Conservation (phyloP, 208 protist genomes). For the Angomonas ambiguus region DNA sequence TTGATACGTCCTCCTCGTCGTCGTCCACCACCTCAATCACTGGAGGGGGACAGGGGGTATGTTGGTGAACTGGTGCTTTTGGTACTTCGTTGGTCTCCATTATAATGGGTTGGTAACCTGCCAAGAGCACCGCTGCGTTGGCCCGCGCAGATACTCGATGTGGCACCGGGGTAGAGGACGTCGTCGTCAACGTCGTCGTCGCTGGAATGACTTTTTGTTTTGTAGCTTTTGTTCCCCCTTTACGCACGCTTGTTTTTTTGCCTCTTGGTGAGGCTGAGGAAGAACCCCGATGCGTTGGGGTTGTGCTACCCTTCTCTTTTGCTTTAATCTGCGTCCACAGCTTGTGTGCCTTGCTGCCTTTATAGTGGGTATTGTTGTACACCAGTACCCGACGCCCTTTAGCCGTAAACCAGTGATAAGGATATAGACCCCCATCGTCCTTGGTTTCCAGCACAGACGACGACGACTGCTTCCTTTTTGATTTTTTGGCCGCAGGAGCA, state of each 20-base stretch:
- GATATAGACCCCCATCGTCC: conserved; percentile 32
- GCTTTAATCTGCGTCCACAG: conserved; percentile 61
- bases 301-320: not conserved
- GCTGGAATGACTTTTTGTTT: not conserved
- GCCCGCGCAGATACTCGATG: not conserved
- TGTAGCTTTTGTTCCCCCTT: not conserved
- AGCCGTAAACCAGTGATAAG: conserved; percentile 57
- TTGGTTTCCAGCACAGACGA: conserved; percentile 23
- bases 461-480: not conserved
- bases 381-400: conserved; percentile 52
- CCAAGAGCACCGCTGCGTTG: not conserved
- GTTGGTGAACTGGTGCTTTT: not conserved
- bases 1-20: not conserved
- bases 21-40: not conserved
- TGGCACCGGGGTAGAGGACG: not conserved
- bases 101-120: not conserved
- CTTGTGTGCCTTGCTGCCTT: conserved; percentile 44
- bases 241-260: not conserved
- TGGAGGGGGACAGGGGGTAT: not conserved
- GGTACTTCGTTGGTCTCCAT: not conserved
- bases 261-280: not conserved
- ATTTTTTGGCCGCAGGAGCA: not conserved
- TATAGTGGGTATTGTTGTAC: conserved; percentile 61
- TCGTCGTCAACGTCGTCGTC: not conserved
- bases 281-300: not conserved